Percentiles rank a stretch among this genome's conserved stretches.
Conservation (phyloP, 169 alveolate genomes). For the Plasmodium coatneyi region DNA sequence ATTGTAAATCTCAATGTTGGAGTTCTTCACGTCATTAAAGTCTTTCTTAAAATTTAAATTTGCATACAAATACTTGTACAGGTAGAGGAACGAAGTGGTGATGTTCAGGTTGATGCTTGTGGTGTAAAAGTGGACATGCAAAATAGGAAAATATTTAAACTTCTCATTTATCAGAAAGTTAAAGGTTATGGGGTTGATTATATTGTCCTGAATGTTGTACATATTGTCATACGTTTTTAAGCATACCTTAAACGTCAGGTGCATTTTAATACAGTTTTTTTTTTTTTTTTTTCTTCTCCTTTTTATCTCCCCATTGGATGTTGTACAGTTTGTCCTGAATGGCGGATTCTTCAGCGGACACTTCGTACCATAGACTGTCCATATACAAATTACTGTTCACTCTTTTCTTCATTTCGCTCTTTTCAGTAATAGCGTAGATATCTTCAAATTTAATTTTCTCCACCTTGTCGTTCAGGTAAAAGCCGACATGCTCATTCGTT, state of each 20-base stretch:
- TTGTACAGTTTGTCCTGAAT: not conserved
- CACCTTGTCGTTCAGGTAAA: conserved; percentile 43
- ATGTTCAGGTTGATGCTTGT: conserved; percentile 52
- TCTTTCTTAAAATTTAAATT: conserved; percentile 60
- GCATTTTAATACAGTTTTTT: conserved; percentile 14
- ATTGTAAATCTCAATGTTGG: conserved; percentile 60
- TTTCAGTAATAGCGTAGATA: not conserved
- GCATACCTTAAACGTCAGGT: conserved; percentile 33
- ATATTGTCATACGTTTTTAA: conserved; percentile 72
- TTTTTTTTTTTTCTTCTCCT: not conserved
- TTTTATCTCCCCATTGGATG: not conserved
- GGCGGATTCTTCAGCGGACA: conserved; percentile 13
- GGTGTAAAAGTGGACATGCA: conserved; percentile 30
- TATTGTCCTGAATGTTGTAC: conserved; percentile 67
- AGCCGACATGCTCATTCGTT: conserved; percentile 20
- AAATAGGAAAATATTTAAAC: conserved; percentile 39
- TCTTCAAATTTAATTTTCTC: conserved; percentile 32
- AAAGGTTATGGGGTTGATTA: conserved; percentile 51
- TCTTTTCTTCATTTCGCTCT: not conserved
- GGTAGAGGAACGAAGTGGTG: conserved; percentile 57
- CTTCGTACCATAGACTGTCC: conserved; percentile 35
- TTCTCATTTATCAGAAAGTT: conserved; percentile 28
- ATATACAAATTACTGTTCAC: not conserved
- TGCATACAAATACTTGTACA: conserved; percentile 29
- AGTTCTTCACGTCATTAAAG: conserved; percentile 45